Evolutionary conservation across 2,329 filamentous ascomycete species (phyloP), one percentile per base, ranked within the genome.

Genomic region (Ambrosiella beaveri): DNA sequence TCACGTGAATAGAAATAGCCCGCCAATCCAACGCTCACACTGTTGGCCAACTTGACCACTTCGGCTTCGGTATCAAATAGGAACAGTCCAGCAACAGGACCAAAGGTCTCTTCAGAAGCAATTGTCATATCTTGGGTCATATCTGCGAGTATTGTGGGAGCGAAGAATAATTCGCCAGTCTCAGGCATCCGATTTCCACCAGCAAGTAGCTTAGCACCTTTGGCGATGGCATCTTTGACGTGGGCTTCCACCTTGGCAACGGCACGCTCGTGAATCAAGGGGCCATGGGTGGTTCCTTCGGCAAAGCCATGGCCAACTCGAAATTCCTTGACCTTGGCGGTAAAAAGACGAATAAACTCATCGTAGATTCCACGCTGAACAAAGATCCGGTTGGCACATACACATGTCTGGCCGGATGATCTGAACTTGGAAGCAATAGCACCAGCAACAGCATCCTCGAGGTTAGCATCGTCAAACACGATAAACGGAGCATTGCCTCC

Each of bases 401-500:
- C 90, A 69, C 93, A 98, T 0, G 93, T 97, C 75, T 98, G 93
- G 40, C 93, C 93, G 0, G 88, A 94, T 41, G 85, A 88, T 57
- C 93, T 85, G 80, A 97, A 97, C 70, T 97, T 98, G 66, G 81
- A 90, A 27, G 83, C 74, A 57, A 97, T 79, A 53, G 89, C 89
- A 35, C 90, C 91, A 0, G 81, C 73, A 0, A 97, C 88, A 1
- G 93, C 93, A 3, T 75, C 73, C 60, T 96, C 90, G 17, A 97
- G 73, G 67, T 97, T 88, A 17, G 91, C 87, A 66, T 97, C 91
- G 66, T 97, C 89, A 66, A 97, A 97, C 39, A 97, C 88, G 63
- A 97, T 96, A 68, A 96, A 95, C 1, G 91, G 91, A 0, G 91
- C 87, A 68, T 97, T 97, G 53, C 91, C 93, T 57, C 91, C 91